Evolutionary conservation across 768 basidiomycete genomes (phyloP).

Genomic region (Lactarius evosmus): DNA sequence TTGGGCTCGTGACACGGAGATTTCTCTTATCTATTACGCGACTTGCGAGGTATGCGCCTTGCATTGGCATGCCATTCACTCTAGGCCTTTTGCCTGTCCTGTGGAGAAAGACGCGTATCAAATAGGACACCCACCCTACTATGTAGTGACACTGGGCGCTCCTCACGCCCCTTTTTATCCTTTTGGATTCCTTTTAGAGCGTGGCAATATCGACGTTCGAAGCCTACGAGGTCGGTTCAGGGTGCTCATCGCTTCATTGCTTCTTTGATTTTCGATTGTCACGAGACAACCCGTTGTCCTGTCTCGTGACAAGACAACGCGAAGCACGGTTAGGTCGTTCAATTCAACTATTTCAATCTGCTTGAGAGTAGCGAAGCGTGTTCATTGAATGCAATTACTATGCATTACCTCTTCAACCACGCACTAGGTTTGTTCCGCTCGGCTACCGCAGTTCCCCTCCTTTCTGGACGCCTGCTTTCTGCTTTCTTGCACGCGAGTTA

Average conservation of each 20-base stretch:
- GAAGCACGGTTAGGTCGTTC: not conserved
- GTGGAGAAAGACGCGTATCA: not conserved
- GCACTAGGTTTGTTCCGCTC: not conserved
- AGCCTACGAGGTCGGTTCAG: not conserved
- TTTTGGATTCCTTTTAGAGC: not conserved
- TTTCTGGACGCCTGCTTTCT: not conserved
- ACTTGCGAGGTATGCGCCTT: not conserved
- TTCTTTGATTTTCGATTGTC: not conserved
- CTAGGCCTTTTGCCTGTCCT: not conserved
- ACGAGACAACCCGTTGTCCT: not conserved
- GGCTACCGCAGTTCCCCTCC: not conserved
- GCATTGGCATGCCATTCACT: not conserved
- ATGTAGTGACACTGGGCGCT: not conserved
- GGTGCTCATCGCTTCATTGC: not conserved
- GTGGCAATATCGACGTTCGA: not conserved
- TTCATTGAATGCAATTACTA: not conserved
- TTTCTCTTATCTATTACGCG: not conserved
- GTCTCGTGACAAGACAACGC: not conserved
- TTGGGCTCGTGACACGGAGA: not conserved
- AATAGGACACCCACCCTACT: not conserved
- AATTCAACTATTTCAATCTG: not conserved
- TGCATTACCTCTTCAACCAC: constrained; percentile 18
- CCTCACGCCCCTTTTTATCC: not conserved
- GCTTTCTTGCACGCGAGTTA: not conserved
- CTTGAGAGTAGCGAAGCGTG: not conserved